Evolutionary conservation across 805 yeast genomes (phyloP).

Genomic region (Teunomyces funiuensis): DNA sequence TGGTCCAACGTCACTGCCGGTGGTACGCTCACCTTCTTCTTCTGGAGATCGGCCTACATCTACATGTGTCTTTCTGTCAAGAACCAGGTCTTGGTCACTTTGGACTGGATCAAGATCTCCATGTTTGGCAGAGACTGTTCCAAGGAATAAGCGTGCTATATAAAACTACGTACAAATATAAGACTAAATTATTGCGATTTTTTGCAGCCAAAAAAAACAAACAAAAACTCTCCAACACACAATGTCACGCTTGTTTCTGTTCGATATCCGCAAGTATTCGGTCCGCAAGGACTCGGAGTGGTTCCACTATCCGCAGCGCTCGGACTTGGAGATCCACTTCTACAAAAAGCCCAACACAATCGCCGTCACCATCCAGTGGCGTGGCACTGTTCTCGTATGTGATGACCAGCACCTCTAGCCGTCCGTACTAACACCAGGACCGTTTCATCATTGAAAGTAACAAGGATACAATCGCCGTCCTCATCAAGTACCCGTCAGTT

Average conservation of each 20-base stretch:
- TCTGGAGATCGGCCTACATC: constrained; percentile 94
- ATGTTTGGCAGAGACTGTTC: constrained; percentile 93
- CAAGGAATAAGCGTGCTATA: constrained; percentile 67
- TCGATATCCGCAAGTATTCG: constrained; percentile 8
- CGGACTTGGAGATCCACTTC: constrained; percentile 21
- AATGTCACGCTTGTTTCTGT: constrained; percentile 5
- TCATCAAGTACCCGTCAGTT: constrained; percentile 25
- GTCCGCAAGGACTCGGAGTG: constrained; percentile 14
- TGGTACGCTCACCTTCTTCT: constrained; percentile 82
- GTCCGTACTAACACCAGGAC: constrained; percentile 15
- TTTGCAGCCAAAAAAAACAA: constrained; percentile 7
- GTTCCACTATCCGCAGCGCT: constrained; percentile 33
- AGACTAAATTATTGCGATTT: neutral
- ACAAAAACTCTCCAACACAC: neutral
- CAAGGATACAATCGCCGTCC: constrained; percentile 14
- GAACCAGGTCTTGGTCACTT: constrained; percentile 79
- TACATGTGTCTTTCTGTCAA: constrained; percentile 88
- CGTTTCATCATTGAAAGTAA: constrained; percentile 7
- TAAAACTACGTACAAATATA: neutral
- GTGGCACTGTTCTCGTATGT: constrained; percentile 20
- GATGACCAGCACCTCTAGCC: neutral
- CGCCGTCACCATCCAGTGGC: constrained; percentile 18
- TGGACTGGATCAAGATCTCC: constrained; percentile 88
- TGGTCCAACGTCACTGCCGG: constrained; percentile 80
- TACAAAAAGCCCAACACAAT: constrained; percentile 6